phyloP scores from a whole-genome alignment of 2,329 filamentous ascomycete genomes.

The Penicillium crustosum region DNA sequence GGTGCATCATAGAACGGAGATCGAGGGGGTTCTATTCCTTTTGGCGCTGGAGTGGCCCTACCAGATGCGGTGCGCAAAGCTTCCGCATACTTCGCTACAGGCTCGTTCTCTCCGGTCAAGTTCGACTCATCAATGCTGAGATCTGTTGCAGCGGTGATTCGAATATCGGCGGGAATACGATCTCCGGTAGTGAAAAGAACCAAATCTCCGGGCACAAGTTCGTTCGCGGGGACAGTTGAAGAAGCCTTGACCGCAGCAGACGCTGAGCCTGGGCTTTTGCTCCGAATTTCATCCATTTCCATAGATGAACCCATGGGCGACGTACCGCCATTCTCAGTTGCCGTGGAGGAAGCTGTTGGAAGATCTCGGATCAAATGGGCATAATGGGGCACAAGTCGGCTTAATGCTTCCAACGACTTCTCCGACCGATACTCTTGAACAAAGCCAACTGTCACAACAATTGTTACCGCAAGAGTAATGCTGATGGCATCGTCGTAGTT shows the following conservation, averaged over 20 bases:
- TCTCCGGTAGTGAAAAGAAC: conserved; percentile 95
- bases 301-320: conserved; percentile 33
- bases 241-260: conserved; percentile 72
- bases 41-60: conserved; percentile 34
- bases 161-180: conserved; percentile 91
- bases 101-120: conserved; percentile 93
- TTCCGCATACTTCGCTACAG: conserved; percentile 74
- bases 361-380: conserved; percentile 82
- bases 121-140: conserved; percentile 96
- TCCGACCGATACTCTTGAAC: conserved; percentile 97
- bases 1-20: conserved; percentile 61
- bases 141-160: conserved; percentile 86
- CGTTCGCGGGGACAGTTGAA: conserved; percentile 78
- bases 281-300: conserved; percentile 49
- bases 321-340: conserved; percentile 23
- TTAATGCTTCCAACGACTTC: conserved; percentile 93
- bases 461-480: conserved; percentile 93
- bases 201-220: conserved; percentile 88
- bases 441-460: conserved; percentile 94
- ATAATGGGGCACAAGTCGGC: conserved; percentile 89
- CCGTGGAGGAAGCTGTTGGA: conserved; percentile 23
- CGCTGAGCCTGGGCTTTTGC: conserved; percentile 52
- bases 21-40: conserved; percentile 42
- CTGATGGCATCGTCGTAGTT: conserved; percentile 95
- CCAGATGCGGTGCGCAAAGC: conserved; percentile 48